A percentile compares a stretch with the other conserved stretches of the same genome.
Evolutionary conservation across 1,284 basidiomycete genomes (phyloP).

Genomic region (Wolfiporia cocos): DNA sequence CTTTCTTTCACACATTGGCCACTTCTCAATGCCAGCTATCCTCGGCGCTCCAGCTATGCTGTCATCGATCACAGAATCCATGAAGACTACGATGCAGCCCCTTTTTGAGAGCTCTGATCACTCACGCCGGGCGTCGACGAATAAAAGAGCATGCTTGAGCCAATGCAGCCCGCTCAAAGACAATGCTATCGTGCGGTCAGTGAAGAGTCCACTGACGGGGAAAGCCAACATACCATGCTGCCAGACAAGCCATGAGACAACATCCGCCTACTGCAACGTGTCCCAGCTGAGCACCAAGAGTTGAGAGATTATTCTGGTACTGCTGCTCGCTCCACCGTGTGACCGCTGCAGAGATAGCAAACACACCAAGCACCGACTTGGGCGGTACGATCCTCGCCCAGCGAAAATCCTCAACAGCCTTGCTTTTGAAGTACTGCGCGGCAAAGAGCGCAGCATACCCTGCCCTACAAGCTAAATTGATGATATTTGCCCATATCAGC

Average conservation of each 20-base stretch:
- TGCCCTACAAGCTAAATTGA: conserved; percentile 56
- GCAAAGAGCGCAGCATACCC: conserved; percentile 40
- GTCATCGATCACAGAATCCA: no score
- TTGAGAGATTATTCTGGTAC: conserved; percentile 13
- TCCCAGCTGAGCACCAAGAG: conserved; percentile 18
- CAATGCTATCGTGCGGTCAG: conserved; percentile 6
- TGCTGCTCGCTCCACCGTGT: conserved; percentile 22
- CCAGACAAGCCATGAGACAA: conserved; percentile 21
- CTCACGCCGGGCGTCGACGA: no score
- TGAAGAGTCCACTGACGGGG: background rate
- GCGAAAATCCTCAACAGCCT: conserved; percentile 10
- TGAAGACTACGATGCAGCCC: no score
- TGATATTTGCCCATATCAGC: conserved; percentile 70
- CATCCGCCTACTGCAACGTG: conserved; percentile 24
- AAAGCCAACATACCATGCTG: conserved; percentile 23
- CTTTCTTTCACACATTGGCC: no score
- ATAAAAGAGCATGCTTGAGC: no score
- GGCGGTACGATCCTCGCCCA: conserved; percentile 23
- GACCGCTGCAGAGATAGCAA: conserved; percentile 20
- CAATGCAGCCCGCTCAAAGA: conserved; percentile 13
- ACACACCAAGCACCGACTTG: conserved; percentile 19
- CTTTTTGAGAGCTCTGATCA: no score
- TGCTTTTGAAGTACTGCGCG: conserved; percentile 19
- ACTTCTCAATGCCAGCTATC: no score
- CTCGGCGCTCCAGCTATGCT: no score